phyloP scores from a whole-genome alignment of 768 basidiomycete species.

The Lentinula guzmanii region DNA sequence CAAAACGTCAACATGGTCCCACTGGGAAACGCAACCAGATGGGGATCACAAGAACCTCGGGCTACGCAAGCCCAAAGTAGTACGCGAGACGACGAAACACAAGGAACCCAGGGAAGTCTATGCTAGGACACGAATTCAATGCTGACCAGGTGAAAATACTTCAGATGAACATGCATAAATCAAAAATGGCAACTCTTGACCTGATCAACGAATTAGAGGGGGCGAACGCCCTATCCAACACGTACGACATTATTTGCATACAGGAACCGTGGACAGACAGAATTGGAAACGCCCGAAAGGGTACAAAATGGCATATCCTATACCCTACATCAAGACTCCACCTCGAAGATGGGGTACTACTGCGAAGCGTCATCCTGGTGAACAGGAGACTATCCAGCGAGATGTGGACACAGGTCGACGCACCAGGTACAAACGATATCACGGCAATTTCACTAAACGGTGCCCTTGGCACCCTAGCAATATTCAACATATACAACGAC shows the following conservation, averaged over 20 bases:
- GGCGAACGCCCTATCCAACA: not conserved
- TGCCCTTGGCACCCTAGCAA: too few species aligned
- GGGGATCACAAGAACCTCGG: not conserved
- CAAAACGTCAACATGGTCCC: not conserved
- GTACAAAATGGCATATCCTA: not conserved
- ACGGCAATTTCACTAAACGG: too few species aligned
- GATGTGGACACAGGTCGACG: too few species aligned
- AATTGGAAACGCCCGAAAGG: not conserved
- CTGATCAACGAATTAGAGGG: slow-evolving; percentile 7
- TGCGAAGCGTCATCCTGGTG: slow-evolving; percentile 18
- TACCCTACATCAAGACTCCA: not conserved
- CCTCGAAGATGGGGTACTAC: not conserved
- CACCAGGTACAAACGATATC: too few species aligned
- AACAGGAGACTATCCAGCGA: not conserved
- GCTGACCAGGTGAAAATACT: slow-evolving; percentile 10
- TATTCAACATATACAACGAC: too few species aligned
- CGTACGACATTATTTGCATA: slow-evolving; percentile 17
- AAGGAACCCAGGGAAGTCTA: not conserved
- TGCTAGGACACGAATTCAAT: not conserved
- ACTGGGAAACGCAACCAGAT: not conserved
- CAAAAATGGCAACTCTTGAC: slow-evolving; percentile 8
- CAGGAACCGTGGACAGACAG: slow-evolving; percentile 19
- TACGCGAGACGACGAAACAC: not conserved
- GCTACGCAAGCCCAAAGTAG: too few species aligned
- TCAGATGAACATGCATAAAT: slow-evolving; percentile 21